These are phyloP conservation scores for Penicillium sp. DNA, from an alignment of 2,329 filamentous ascomycete species.

Conservation along the genomic window DNA sequence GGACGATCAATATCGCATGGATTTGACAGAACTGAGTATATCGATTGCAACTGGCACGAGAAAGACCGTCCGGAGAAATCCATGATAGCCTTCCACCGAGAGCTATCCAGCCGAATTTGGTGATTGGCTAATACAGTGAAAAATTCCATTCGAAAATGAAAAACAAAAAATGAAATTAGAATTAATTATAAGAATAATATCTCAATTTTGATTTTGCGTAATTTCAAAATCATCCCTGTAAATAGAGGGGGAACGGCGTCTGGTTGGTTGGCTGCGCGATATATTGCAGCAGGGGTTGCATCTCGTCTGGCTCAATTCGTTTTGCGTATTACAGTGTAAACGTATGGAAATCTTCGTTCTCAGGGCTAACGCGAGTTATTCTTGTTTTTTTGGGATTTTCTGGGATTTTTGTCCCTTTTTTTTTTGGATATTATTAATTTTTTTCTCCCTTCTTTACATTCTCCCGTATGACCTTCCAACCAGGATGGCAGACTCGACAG, in stretches of 20 bases:
- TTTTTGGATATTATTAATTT: too few relatives aligned
- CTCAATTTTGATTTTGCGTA: slow-evolving; percentile 2
- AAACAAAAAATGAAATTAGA: slow-evolving; percentile 10
- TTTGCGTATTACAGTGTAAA: slow-evolving; percentile 20
- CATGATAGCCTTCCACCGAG: slow-evolving; percentile 25
- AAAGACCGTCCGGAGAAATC: slow-evolving; percentile 21
- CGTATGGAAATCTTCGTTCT: slow-evolving; percentile 14
- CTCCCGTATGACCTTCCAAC: background rate
- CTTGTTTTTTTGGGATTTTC: background rate
- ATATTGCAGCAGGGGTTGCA: slow-evolving; percentile 33
- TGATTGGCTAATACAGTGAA: slow-evolving; percentile 21
- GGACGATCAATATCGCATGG: slow-evolving; percentile 22
- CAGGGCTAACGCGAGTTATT: background rate
- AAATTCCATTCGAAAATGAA: slow-evolving; percentile 4
- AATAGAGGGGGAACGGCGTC: slow-evolving; percentile 22
- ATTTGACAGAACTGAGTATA: slow-evolving; percentile 21
- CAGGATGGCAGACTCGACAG: background rate
- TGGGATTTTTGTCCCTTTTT: background rate
- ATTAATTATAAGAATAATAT: slow-evolving; percentile 9
- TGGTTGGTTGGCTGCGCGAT: slow-evolving; percentile 31
- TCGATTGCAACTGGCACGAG: slow-evolving; percentile 28
- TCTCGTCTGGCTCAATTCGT: slow-evolving; percentile 17
- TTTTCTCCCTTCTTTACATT: background rate
- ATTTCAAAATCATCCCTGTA: slow-evolving; percentile 19
- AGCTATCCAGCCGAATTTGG: slow-evolving; percentile 11